These are phyloP conservation scores for Mollisia scopiformis DNA, from an alignment of 2,329 filamentous ascomycete species.

Conservation along the genomic window DNA sequence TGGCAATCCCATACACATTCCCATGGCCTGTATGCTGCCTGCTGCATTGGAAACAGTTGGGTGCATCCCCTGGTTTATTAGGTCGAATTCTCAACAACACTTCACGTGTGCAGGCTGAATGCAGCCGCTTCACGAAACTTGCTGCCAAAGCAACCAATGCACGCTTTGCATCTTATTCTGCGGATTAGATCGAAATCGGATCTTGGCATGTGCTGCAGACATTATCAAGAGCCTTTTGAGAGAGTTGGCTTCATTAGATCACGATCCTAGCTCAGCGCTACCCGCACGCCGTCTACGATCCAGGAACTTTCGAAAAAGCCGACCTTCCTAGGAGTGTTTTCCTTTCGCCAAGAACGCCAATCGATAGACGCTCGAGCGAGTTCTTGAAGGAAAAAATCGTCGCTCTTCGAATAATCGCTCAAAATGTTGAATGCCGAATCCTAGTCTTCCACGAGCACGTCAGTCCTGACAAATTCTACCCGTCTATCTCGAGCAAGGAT, in stretches of 20 bases:
- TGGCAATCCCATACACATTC: not conserved
- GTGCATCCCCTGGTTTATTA: not conserved
- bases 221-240: not conserved
- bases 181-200: not conserved
- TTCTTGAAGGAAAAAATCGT: not conserved
- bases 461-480: not conserved
- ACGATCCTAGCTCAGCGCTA: not conserved
- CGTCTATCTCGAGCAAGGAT: not conserved
- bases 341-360: not conserved
- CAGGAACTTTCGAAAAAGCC: not conserved
- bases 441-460: not conserved
- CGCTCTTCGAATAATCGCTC: not conserved
- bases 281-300: not conserved
- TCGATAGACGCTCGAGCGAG: not conserved
- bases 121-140: too few relatives aligned
- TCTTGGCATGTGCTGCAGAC: not conserved
- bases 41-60: not conserved
- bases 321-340: not conserved
- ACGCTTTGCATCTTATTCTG: too few relatives aligned
- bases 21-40: not conserved
- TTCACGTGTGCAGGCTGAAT: not conserved
- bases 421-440: not conserved
- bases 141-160: too few relatives aligned
- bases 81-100: not conserved
- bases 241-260: not conserved